Base-by-base conservation (phyloP, 495 filamentous ascomycete genomes). In the Neurospora tetrasperma region DNA sequence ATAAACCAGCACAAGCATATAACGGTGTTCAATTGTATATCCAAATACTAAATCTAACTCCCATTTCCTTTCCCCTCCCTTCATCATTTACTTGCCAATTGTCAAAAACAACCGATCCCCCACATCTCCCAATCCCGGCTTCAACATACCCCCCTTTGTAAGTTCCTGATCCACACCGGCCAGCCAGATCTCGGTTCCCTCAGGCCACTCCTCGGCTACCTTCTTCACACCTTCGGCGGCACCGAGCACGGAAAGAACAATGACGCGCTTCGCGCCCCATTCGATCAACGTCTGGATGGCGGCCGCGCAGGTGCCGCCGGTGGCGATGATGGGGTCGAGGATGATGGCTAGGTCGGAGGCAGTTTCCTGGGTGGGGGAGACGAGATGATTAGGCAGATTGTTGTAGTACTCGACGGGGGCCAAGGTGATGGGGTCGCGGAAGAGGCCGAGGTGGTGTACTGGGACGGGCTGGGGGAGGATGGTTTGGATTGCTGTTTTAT, bases 361-460 rank as follows among this genome's bases (percentile, higher is more conserved):
- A 72, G 77, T 40, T 75, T 80, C 73, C 2, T 59, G 46, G 4
- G 46, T 54, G 20, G 46, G 46, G 10, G 46, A 66, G 14, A 76
- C 31, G 41, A 80, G 71, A 78, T 93, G 89, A 81, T 93, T 92
- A 43, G 95, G 94, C 23, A 98, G 92, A 82, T 98, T 98, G 84
- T 93, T 98, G 86, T 98, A 98, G 87, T 98, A 98, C 84, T 98
- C 95, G 69, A 98, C 95, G 0, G 95, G 94, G 70, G 91, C 88
- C 39, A 97, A 90, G 43, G 92, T 92, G 73, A 88, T 87, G 41
- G 90, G 91, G 78, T 97, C 95, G 77, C 95, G 92, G 84, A 92
- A 98, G 74, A 98, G 89, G 62, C 95, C 95, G 31, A 98, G 90
- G 81, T 98, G 95, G 83, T 98, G 93, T 75, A 98, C 88, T 18